Percentiles rank a stretch among this genome's conserved stretches.
These are phyloP conservation scores for Monosporascus sp. DNA, from an alignment of 2,329 filamentous ascomycete species.

Conservation along the genomic window DNA sequence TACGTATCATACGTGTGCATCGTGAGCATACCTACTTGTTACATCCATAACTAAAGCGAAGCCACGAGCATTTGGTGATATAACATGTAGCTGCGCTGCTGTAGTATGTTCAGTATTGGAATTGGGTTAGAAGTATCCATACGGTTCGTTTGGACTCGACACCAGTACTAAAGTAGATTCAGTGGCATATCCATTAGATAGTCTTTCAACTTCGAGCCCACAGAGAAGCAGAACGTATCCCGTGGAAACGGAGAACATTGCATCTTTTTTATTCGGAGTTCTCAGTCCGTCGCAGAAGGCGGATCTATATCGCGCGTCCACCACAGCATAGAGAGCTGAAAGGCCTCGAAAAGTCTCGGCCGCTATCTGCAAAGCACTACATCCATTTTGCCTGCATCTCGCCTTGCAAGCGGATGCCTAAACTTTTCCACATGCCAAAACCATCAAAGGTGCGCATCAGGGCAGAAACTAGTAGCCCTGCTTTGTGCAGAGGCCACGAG, in stretches of 20 bases:
- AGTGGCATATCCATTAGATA: neutral
- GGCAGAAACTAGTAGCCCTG: constrained; percentile 21
- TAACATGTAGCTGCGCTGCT: too few relatives aligned
- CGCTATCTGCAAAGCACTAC: constrained; percentile 26
- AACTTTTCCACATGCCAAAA: constrained; percentile 24
- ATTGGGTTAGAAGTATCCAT: too few relatives aligned
- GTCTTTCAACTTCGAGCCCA: constrained; percentile 2
- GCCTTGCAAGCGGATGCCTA: constrained; percentile 24
- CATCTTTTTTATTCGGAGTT: constrained; percentile 33
- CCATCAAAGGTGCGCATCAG: constrained; percentile 16
- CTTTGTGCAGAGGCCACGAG: constrained; percentile 20
- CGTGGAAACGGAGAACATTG: constrained; percentile 10
- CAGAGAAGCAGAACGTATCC: neutral
- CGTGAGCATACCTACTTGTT: too few relatives aligned
- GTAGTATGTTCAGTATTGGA: too few relatives aligned
- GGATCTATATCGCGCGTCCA: constrained; percentile 26
- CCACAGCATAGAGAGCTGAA: constrained; percentile 29
- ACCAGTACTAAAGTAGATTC: too few relatives aligned
- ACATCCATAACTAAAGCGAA: too few relatives aligned
- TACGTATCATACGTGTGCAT: too few relatives aligned
- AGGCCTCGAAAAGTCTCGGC: constrained; percentile 28
- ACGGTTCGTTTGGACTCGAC: too few relatives aligned
- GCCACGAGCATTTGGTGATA: too few relatives aligned
- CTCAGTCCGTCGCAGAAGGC: constrained; percentile 34
- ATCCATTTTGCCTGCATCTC: constrained; percentile 3